These are phyloP conservation scores for Penicillium psychrosexuale DNA, from an alignment of 2,329 filamentous ascomycete species.

Conservation along the genomic window DNA sequence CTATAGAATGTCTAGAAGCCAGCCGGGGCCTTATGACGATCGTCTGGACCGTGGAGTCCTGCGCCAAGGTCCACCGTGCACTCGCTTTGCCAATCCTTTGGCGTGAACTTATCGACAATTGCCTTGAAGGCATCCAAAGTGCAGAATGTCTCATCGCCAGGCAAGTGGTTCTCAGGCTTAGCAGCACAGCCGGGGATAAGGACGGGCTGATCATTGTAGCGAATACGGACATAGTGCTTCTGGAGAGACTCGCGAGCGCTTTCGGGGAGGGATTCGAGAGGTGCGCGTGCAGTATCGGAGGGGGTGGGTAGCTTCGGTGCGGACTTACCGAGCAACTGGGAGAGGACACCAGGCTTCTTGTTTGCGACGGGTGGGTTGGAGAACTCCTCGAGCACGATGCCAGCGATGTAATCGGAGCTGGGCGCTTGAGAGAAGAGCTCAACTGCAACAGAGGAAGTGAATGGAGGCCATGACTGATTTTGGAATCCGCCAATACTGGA, in stretches of 20 bases:
- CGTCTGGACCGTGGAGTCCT: constrained; percentile 49
- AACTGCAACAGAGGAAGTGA: constrained; percentile 85
- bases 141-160: constrained; percentile 85
- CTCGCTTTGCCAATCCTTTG: constrained; percentile 68
- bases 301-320: constrained; percentile 14
- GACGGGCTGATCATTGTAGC: constrained; percentile 85
- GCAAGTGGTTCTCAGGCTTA: constrained; percentile 72
- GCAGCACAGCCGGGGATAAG: constrained; percentile 75
- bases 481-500: constrained; percentile 76
- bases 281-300: constrained; percentile 35
- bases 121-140: constrained; percentile 89
- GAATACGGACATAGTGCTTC: constrained; percentile 80
- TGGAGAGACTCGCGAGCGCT: constrained; percentile 28
- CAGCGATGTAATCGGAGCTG: constrained; percentile 13
- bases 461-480: constrained; percentile 77
- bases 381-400: constrained; percentile 26
- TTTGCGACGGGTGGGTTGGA: constrained; percentile 23
- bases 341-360: constrained; percentile 32
- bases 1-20: constrained; percentile 33
- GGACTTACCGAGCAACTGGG: constrained; percentile 28
- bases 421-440: constrained; percentile 72
- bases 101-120: constrained; percentile 87
- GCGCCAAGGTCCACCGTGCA: constrained; percentile 59
- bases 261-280: constrained; percentile 30
- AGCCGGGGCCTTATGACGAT: constrained; percentile 36